A percentile compares a stretch with the other conserved stretches of the same genome.
These are phyloP conservation scores for Amanita jacksonii DNA, from an alignment of 768 basidiomycete species.

Conservation along the genomic window DNA sequence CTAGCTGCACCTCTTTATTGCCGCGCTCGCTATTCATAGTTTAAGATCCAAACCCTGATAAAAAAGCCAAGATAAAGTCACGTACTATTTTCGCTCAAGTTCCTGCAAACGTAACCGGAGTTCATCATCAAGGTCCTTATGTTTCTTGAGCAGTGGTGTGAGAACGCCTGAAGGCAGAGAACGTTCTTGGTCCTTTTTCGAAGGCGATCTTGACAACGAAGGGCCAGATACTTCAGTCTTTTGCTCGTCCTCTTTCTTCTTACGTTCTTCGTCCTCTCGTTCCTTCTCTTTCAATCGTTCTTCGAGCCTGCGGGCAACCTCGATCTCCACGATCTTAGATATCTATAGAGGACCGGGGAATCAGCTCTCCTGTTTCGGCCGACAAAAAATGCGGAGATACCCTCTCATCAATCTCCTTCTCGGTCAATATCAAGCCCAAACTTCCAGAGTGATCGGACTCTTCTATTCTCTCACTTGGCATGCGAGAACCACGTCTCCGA, in stretches of 20 bases:
- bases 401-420: slow-evolving; percentile 68
- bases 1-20: slow-evolving; percentile 49
- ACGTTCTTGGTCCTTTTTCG: slow-evolving; percentile 21
- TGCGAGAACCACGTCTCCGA: neutral
- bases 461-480: slow-evolving; percentile 11
- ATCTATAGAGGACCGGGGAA: slow-evolving; percentile 33
- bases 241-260: slow-evolving; percentile 23
- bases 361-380: neutral
- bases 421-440: slow-evolving; percentile 37
- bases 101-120: slow-evolving; percentile 55
- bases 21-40: slow-evolving; percentile 41
- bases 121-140: slow-evolving; percentile 62
- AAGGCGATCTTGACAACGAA: slow-evolving; percentile 25
- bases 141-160: slow-evolving; percentile 52
- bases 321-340: slow-evolving; percentile 61
- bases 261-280: slow-evolving; percentile 27
- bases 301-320: slow-evolving; percentile 59
- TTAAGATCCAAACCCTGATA: slow-evolving; percentile 4
- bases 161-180: slow-evolving; percentile 40
- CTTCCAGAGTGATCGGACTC: slow-evolving; percentile 24
- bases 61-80: slow-evolving; percentile 13
- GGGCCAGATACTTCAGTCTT: slow-evolving; percentile 16
- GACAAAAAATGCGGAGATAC: slow-evolving; percentile 27
- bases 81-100: slow-evolving; percentile 66
- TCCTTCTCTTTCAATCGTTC: slow-evolving; percentile 33